Evolutionary conservation across 441 rosid species (phyloP), one percentile per base, ranked within the genome.

Genomic region (Pelargonium myrrhifolium): DNA sequence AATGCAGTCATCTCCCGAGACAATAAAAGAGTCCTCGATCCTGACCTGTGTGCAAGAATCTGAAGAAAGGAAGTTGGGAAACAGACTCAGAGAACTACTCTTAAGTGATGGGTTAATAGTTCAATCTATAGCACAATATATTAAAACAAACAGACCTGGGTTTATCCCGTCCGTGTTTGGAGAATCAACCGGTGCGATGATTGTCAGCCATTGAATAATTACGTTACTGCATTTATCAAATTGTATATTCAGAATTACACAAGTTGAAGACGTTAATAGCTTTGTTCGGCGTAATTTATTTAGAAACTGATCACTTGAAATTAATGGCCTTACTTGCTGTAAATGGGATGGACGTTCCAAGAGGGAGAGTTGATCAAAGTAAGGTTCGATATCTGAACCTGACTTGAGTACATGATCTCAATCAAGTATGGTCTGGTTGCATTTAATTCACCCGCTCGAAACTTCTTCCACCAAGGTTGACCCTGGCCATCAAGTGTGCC

Each of bases 401-500:
- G 14, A 22, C 65, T 62, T 0, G 97, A 88, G 81, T 66, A 83
- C 96, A 90, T 80, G 71, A 92, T 65, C 76, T 92, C 98, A 45
- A 92, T 83, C 74, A 92, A 62, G 69, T 89, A 89, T 2, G 96
- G 96, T 60, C 98, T 81, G 6, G 96, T 89, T 64, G 59, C 18
- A 1, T 80, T 80, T 63, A 92, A 65, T 66, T 86, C 47, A 2
- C 78, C 76, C 1, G 71, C 66, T 6, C 75, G 77, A 68, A 86
- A 89, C 74, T 86, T 85, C 9, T 70, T 69, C 98, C 98, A 92
- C 93, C 96, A 92, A 12, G 74, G 60, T 0, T 79, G 71, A 24
- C 98, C 98, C 58, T 88, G 98, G 21, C 96, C 98, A 67, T 89
- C 83, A 53, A 89, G 68, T 11, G 95, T 89, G 58, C 93, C 96